These are phyloP conservation scores for Phlegmacium glaucopus DNA, from an alignment of 768 basidiomycete genomes.

Conservation along the genomic window DNA sequence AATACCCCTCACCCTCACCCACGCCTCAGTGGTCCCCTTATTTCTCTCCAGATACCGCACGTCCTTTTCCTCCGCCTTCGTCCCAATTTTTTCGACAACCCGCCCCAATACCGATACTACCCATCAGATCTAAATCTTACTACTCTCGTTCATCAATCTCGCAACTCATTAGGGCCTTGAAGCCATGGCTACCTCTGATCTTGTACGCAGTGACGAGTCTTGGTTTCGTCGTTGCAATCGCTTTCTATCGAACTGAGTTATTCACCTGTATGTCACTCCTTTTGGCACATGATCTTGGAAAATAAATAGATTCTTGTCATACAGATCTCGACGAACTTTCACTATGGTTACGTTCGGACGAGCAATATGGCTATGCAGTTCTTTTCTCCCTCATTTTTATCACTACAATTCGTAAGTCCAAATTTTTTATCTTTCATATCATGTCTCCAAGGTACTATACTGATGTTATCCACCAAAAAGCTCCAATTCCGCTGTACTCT, in stretches of 20 bases:
- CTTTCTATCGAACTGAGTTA: constrained; percentile 77
- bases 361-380: constrained; percentile 69
- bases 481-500: constrained; percentile 89
- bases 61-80: constrained; percentile 7
- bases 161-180: constrained; percentile 27
- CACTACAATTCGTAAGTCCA: constrained; percentile 78
- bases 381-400: constrained; percentile 83
- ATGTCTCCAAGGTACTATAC: background rate
- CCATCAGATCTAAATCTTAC: constrained; percentile 5
- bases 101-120: constrained; percentile 11
- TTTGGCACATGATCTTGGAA: constrained; percentile 4
- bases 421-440: background rate
- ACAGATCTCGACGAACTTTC: constrained; percentile 82
- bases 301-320: constrained; percentile 3
- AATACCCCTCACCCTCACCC: constrained; percentile 21
- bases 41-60: constrained; percentile 8
- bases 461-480: constrained; percentile 32
- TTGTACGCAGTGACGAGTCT: constrained; percentile 75
- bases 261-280: constrained; percentile 62
- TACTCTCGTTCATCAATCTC: constrained; percentile 11
- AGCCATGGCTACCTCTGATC: constrained; percentile 76
- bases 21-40: constrained; percentile 22
- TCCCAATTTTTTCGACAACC: constrained; percentile 9
- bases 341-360: constrained; percentile 70
- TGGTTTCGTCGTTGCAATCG: constrained; percentile 76